Percentiles rank a stretch among this genome's conserved stretches.
Conservation (phyloP, 805 yeast species). For the Zygosaccharomyces kombuchaensis region DNA sequence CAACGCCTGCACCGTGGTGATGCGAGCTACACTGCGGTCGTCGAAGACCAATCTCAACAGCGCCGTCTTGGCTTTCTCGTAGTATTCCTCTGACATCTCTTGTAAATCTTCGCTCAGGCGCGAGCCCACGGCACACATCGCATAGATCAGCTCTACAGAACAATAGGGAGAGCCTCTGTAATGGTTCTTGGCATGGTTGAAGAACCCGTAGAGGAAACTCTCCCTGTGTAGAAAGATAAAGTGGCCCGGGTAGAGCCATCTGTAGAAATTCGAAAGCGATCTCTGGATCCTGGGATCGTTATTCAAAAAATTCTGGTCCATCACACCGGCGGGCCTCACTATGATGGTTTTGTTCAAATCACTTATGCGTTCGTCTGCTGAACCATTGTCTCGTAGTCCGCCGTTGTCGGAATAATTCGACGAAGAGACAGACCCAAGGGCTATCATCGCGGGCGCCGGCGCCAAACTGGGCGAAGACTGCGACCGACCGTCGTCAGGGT, state of each 20-base stretch:
- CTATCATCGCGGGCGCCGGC: slow-evolving; percentile 11
- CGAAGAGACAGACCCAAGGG: slow-evolving; percentile 14
- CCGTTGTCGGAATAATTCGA: slow-evolving; percentile 6
- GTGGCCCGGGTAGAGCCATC: slow-evolving; percentile 64
- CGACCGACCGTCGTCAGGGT: slow-evolving; percentile 34
- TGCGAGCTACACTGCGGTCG: slow-evolving; percentile 39
- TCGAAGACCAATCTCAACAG: slow-evolving; percentile 38
- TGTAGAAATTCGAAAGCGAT: slow-evolving; percentile 42
- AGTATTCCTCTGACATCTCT: slow-evolving; percentile 41
- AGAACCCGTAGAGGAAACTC: slow-evolving; percentile 56
- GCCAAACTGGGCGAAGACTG: slow-evolving; percentile 10
- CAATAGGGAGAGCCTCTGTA: slow-evolving; percentile 46
- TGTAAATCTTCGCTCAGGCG: slow-evolving; percentile 43
- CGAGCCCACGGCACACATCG: slow-evolving; percentile 58
- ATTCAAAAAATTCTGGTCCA: slow-evolving; percentile 22
- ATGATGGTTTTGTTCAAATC: slow-evolving; percentile 35
- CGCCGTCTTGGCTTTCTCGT: slow-evolving; percentile 43
- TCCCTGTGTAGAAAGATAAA: slow-evolving; percentile 61
- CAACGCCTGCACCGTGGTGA: slow-evolving; percentile 55
- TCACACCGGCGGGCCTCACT: slow-evolving; percentile 19
- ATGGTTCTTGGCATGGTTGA: slow-evolving; percentile 46
- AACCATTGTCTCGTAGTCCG: neutral
- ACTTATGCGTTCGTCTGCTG: slow-evolving; percentile 26
- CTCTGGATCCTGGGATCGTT: slow-evolving; percentile 30
- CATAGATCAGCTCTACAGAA: slow-evolving; percentile 48